These are phyloP conservation scores for Avena eriantha DNA, from an alignment of 176 grass and related monocot genomes.

Conservation along the genomic window DNA sequence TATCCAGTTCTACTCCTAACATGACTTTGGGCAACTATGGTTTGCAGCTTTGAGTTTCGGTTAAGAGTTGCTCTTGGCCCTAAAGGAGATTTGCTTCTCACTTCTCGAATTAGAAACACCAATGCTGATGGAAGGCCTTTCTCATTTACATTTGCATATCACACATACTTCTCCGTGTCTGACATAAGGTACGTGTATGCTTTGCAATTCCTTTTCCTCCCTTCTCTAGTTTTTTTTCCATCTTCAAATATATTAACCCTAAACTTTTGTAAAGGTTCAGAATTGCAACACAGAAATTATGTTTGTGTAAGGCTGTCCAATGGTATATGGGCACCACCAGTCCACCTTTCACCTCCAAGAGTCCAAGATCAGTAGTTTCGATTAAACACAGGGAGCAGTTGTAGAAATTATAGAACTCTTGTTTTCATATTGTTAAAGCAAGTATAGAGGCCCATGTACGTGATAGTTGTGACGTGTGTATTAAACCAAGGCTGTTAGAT, in stretches of 20 bases:
- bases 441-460: not conserved
- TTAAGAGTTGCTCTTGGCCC: conserved; percentile 83
- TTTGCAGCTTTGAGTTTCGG: conserved; percentile 72
- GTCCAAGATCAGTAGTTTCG: conserved; percentile 13
- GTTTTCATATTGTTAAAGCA: conserved; percentile 35
- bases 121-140: conserved; percentile 76
- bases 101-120: conserved; percentile 85
- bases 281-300: not conserved
- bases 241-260: not conserved
- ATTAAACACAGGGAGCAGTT: not conserved
- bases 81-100: conserved; percentile 76
- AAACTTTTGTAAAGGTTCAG: conserved; percentile 28
- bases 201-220: conserved; percentile 36
- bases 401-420: conserved; percentile 11
- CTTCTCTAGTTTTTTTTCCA: not conserved
- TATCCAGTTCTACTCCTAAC: conserved; percentile 11
- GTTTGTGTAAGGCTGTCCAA: conserved; percentile 12
- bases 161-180: conserved; percentile 81
- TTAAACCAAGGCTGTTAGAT: conserved; percentile 6
- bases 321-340: conserved; percentile 10
- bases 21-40: conserved; percentile 19
- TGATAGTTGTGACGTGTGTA: not conserved
- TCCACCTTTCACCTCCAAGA: not conserved
- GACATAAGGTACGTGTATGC: conserved; percentile 52
- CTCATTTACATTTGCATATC: conserved; percentile 91